phyloP scores from a whole-genome alignment of 305 asterid genomes.

The Fraxinus xanthoxyloides region DNA sequence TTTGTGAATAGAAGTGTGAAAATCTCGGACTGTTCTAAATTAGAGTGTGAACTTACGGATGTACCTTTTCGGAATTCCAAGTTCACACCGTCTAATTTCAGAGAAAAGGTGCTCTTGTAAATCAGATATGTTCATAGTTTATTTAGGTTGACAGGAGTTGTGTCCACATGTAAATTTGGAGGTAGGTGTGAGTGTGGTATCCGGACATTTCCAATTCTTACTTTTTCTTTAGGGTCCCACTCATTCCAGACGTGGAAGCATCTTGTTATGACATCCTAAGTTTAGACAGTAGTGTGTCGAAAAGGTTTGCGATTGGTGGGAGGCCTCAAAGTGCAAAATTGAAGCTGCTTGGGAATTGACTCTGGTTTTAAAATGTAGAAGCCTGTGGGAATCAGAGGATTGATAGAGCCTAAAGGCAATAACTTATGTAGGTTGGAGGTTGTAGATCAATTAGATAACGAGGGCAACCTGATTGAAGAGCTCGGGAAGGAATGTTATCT shows the following conservation, averaged over 20 bases:
- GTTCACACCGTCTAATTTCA: background rate
- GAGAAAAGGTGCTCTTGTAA: background rate
- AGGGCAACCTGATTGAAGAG: background rate
- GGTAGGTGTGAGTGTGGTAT: background rate
- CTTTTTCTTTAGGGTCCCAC: background rate
- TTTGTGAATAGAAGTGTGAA: background rate
- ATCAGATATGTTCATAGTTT: background rate
- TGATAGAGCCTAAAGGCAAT: background rate
- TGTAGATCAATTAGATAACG: background rate
- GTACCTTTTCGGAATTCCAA: background rate
- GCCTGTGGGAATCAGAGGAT: background rate
- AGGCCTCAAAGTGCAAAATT: background rate
- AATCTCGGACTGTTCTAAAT: background rate
- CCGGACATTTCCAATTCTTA: background rate
- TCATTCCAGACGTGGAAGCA: background rate
- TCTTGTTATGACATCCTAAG: background rate
- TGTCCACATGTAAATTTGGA: background rate
- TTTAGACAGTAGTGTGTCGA: background rate
- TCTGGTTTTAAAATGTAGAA: background rate
- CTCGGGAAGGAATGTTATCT: background rate
- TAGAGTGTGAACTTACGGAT: background rate
- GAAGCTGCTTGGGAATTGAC: background rate
- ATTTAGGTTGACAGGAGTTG: background rate
- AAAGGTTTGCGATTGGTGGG: background rate
- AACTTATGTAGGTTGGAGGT: background rate